These are phyloP conservation scores for Crotalaria pallida DNA, from an alignment of 306 rosid genomes.

Conservation along the genomic window DNA sequence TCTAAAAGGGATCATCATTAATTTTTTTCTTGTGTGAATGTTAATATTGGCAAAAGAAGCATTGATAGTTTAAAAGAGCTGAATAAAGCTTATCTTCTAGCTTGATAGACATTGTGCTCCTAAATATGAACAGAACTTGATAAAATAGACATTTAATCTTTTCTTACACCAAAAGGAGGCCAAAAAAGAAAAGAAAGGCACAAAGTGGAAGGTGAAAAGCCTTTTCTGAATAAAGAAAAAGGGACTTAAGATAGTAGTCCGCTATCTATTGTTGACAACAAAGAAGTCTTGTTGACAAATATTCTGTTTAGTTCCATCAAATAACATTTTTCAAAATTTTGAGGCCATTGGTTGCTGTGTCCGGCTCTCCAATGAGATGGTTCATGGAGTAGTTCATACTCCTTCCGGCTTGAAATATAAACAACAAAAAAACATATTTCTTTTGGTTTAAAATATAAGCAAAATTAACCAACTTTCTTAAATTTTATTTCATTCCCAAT, in stretches of 20 bases:
- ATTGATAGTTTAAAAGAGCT: too few relatives aligned
- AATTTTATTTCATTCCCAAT: too few relatives aligned
- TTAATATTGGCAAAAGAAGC: too few relatives aligned
- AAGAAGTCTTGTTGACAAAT: conserved; percentile 18
- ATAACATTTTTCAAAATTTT: neutral
- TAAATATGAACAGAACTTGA: neutral
- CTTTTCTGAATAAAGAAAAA: too few relatives aligned
- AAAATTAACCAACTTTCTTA: too few relatives aligned
- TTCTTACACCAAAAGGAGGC: neutral
- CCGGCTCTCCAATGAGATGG: neutral
- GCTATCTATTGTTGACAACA: conserved; percentile 13
- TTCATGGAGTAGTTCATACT: neutral
- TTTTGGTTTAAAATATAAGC: too few relatives aligned
- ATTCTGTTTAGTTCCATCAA: conserved; percentile 12
- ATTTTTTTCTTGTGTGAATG: too few relatives aligned
- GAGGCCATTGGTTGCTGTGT: neutral
- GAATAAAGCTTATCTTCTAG: neutral
- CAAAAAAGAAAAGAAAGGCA: neutral
- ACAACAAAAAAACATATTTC: too few relatives aligned
- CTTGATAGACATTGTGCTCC: neutral
- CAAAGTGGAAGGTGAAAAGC: too few relatives aligned
- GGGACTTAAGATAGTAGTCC: conserved; percentile 1
- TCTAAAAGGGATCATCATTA: neutral
- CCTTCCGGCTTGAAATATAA: too few relatives aligned
- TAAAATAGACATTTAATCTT: neutral